phyloP scores from a whole-genome alignment of 2,329 filamentous ascomycete genomes.

The Venturiaceae sp. region DNA sequence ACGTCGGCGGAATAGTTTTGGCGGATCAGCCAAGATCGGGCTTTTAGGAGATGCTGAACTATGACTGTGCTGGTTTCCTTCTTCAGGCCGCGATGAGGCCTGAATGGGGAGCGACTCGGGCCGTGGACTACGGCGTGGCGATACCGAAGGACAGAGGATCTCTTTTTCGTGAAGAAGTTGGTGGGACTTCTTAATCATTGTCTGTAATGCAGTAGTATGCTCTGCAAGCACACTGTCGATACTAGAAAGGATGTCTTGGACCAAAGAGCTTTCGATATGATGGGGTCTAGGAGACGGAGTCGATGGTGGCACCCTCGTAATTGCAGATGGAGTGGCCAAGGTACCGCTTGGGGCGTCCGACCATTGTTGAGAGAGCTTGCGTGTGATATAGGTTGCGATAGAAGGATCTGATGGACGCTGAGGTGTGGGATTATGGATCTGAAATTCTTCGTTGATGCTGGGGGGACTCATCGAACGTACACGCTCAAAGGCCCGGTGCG shows the following conservation, averaged over 20 bases:
- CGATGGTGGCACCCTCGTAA: conserved; percentile 11
- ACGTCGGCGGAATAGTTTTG: background rate
- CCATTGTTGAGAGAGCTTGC: conserved; percentile 4
- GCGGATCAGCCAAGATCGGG: background rate
- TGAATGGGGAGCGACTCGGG: background rate
- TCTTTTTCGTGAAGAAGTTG: conserved; percentile 8
- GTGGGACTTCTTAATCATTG: conserved; percentile 28
- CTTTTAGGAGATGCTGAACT: background rate
- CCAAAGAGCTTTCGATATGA: conserved; percentile 19
- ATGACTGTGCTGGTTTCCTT: background rate
- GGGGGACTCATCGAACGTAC: background rate
- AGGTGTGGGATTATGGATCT: background rate
- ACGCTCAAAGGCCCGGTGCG: background rate
- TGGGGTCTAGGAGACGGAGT: conserved; percentile 12
- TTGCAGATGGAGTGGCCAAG: background rate
- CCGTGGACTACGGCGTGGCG: background rate
- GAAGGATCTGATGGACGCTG: background rate
- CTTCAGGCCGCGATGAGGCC: background rate
- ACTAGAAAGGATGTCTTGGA: conserved; percentile 24
- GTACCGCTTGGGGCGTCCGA: background rate
- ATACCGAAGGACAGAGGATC: conserved; percentile 4
- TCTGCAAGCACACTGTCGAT: conserved; percentile 32
- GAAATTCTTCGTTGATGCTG: background rate
- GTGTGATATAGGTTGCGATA: background rate
- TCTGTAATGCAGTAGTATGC: conserved; percentile 26